These are phyloP conservation scores for Corrigiola litoralis DNA, from an alignment of 179 eudicot species.

Conservation along the genomic window DNA sequence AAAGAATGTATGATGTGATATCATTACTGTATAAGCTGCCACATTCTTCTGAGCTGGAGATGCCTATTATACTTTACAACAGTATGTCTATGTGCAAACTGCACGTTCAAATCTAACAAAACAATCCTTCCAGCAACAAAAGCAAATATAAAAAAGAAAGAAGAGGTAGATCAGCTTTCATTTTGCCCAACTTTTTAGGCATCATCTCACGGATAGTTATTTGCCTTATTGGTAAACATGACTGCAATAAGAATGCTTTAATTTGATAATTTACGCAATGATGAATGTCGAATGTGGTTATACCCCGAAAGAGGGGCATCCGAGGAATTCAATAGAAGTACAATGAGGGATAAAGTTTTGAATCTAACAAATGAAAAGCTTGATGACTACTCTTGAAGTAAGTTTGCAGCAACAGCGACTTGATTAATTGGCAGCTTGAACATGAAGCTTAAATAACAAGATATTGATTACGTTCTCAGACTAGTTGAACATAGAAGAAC, in stretches of 20 bases:
- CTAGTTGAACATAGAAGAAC: not conserved
- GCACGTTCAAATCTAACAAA: conserved; percentile 4
- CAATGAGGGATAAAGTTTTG: not conserved
- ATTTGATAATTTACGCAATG: not conserved
- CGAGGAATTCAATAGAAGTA: not conserved
- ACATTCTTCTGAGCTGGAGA: conserved; percentile 24
- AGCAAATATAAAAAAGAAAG: not conserved
- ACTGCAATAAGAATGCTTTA: not conserved
- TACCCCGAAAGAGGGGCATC: conserved; percentile 16
- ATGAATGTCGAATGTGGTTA: not conserved
- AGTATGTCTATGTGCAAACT: conserved; percentile 3
- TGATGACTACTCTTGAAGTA: conserved; percentile 15
- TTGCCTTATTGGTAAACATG: not conserved
- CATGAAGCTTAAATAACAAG: conserved; percentile 10
- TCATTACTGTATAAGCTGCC: conserved; percentile 15
- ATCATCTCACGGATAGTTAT: not conserved
- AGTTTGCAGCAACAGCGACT: conserved; percentile 19
- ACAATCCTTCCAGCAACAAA: not conserved
- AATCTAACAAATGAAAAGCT: conserved; percentile 1
- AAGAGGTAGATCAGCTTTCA: not conserved
- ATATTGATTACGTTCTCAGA: not conserved
- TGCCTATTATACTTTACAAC: not conserved
- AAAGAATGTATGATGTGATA: conserved; percentile 4
- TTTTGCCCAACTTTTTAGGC: not conserved
- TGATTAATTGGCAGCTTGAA: conserved; percentile 10